Percentiles rank a stretch among this genome's conserved stretches.
These are phyloP conservation scores for Trichothecium sympodiale DNA, from an alignment of 2,329 filamentous ascomycete genomes.

Conservation along the genomic window DNA sequence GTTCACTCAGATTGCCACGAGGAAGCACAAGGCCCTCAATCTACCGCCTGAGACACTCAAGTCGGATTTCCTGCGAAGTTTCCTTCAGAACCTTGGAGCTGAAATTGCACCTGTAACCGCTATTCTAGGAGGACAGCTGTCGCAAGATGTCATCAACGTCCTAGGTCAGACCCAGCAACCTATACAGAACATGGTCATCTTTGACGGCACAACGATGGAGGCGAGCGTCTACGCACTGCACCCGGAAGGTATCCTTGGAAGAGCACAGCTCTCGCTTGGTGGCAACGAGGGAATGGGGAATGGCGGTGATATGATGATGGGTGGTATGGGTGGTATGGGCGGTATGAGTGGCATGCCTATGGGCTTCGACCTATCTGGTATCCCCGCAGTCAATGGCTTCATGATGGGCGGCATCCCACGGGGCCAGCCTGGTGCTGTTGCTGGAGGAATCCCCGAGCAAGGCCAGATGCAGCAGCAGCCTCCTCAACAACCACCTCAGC, in stretches of 20 bases:
- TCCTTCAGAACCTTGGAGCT: slow-evolving; percentile 74
- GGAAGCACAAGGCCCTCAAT: slow-evolving; percentile 65
- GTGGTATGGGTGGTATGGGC: slow-evolving; percentile 9
- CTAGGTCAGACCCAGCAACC: slow-evolving; percentile 85
- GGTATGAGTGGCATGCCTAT: slow-evolving; percentile 10
- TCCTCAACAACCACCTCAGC: background rate
- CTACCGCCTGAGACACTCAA: slow-evolving; percentile 57
- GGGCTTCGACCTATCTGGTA: slow-evolving; percentile 11
- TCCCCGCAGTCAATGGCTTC: slow-evolving; percentile 6
- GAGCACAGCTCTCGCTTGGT: slow-evolving; percentile 28
- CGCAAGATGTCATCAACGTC: slow-evolving; percentile 96
- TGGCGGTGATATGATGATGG: slow-evolving; percentile 12
- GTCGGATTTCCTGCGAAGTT: slow-evolving; percentile 66
- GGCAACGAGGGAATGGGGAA: slow-evolving; percentile 6
- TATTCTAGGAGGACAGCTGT: slow-evolving; percentile 79
- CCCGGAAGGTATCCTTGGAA: slow-evolving; percentile 48
- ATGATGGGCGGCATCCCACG: slow-evolving; percentile 11
- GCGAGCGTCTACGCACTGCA: slow-evolving; percentile 75
- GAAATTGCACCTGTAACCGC: slow-evolving; percentile 83
- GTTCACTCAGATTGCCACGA: slow-evolving; percentile 69
- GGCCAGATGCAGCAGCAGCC: slow-evolving; percentile 1
- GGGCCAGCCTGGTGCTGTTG: background rate
- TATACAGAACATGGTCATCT: slow-evolving; percentile 87
- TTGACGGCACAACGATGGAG: slow-evolving; percentile 73
- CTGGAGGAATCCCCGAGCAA: background rate